Percentiles rank a stretch among this genome's conserved stretches.
These are phyloP conservation scores for Speleostelium caveatum DNA, from an alignment of 78 protist species.

Conservation along the genomic window DNA sequence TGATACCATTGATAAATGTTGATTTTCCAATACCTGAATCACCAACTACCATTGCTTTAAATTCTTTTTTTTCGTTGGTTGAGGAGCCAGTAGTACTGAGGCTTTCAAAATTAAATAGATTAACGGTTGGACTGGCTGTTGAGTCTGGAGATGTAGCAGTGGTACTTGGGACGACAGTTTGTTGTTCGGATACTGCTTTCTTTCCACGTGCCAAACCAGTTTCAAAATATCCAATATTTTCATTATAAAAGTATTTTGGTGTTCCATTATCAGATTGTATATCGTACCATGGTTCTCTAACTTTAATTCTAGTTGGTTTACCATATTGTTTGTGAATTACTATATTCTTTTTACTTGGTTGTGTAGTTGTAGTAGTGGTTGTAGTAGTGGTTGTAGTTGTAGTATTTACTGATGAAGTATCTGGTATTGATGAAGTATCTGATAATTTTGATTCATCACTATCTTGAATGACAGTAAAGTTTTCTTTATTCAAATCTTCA, in stretches of 20 bases:
- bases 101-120: conserved; percentile 7
- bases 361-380: not conserved
- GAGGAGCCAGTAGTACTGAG: not conserved
- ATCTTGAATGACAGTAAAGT: conserved; percentile 36
- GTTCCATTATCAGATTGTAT: not conserved
- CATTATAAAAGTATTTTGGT: conserved; percentile 38
- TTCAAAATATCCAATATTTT: conserved; percentile 21
- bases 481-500: conserved; percentile 55
- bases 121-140: not conserved
- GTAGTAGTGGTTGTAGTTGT: conserved; percentile 48
- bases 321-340: conserved; percentile 31
- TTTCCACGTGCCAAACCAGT: not conserved
- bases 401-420: not conserved
- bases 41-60: conserved; percentile 4
- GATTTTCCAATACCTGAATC: conserved; percentile 54
- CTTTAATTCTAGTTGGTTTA: conserved; percentile 38
- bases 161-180: not conserved
- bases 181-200: not conserved
- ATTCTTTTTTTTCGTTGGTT: not conserved
- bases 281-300: conserved; percentile 41
- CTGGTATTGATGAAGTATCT: not conserved
- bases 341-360: not conserved
- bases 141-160: not conserved
- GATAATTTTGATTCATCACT: not conserved
- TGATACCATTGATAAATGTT: conserved; percentile 26